phyloP scores from a whole-genome alignment of 1,284 basidiomycete genomes.

The Cystobasidiaceae sp. region DNA sequence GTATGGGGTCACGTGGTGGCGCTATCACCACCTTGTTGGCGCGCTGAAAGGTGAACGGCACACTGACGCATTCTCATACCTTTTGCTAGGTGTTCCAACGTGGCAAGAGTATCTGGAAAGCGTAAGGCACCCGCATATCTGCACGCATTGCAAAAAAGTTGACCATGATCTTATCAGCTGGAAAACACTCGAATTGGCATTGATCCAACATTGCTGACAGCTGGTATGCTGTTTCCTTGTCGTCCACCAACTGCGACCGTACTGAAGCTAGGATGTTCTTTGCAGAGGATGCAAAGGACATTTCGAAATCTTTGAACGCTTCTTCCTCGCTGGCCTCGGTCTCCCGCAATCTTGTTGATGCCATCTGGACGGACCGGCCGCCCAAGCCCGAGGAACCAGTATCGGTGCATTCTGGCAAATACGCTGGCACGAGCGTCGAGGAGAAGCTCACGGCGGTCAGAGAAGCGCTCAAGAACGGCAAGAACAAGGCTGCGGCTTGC shows the following conservation, averaged over 20 bases:
- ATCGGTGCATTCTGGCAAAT: constrained; percentile 65
- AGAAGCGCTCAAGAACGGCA: constrained; percentile 54
- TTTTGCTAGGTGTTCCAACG: constrained; percentile 75
- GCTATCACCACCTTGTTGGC: neutral
- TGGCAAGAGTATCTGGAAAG: constrained; percentile 74
- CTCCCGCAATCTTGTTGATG: constrained; percentile 85
- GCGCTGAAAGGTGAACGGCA: neutral
- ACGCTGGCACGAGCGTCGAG: constrained; percentile 57
- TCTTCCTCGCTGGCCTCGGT: constrained; percentile 51
- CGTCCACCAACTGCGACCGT: constrained; percentile 57
- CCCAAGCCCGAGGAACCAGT: constrained; percentile 62
- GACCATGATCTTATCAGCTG: constrained; percentile 49
- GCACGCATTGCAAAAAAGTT: neutral
- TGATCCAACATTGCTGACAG: constrained; percentile 65
- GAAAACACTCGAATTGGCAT: constrained; percentile 66
- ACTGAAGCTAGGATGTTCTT: too few relatives aligned
- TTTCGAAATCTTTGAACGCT: constrained; percentile 49
- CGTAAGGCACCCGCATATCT: neutral
- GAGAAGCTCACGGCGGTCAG: constrained; percentile 65
- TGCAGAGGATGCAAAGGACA: neutral
- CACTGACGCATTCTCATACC: constrained; percentile 45
- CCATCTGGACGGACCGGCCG: constrained; percentile 72
- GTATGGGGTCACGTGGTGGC: constrained; percentile 59
- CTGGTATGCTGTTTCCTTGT: neutral
- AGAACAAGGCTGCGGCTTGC: constrained; percentile 60